phyloP scores from a whole-genome alignment of 1,284 basidiomycete genomes.

The Rhodotorula glutinis region DNA sequence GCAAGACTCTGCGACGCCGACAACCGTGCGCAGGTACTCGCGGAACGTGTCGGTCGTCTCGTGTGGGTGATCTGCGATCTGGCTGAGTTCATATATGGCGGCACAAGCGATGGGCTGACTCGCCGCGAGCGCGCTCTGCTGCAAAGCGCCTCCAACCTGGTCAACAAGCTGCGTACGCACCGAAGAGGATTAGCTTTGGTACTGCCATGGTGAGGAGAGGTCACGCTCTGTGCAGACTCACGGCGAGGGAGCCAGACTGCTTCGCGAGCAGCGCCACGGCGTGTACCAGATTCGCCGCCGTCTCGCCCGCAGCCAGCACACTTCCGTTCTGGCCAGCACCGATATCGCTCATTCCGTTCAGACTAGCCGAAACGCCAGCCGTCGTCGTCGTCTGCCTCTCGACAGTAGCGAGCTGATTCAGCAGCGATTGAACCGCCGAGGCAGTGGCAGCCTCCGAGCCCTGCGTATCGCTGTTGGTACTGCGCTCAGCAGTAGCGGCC shows the following conservation, averaged over 20 bases:
- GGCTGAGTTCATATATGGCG: slow-evolving; percentile 12
- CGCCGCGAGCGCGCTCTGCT: neutral
- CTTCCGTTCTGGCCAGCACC: neutral
- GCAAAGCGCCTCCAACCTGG: slow-evolving; percentile 8
- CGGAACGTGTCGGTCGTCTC: neutral
- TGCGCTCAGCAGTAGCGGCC: too few species aligned
- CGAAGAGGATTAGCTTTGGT: too few species aligned
- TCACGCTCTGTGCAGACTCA: slow-evolving; percentile 47
- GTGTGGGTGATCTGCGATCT: neutral
- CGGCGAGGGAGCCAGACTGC: slow-evolving; percentile 76
- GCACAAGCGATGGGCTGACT: slow-evolving; percentile 5
- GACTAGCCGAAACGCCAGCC: neutral
- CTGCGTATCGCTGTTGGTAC: neutral
- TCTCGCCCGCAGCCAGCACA: neutral
- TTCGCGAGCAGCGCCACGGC: slow-evolving; percentile 78
- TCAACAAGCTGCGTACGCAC: neutral
- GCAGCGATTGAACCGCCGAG: slow-evolving; percentile 30
- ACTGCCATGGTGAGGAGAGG: too few species aligned
- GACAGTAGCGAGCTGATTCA: slow-evolving; percentile 28
- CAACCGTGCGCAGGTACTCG: neutral
- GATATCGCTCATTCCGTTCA: neutral
- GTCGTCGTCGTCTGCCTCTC: neutral
- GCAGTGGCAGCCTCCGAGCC: neutral
- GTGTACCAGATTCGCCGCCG: slow-evolving; percentile 17
- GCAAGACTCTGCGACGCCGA: neutral